Conservation (phyloP, 2,329 filamentous ascomycete genomes). For the Fonsecaea multimorphosa region DNA sequence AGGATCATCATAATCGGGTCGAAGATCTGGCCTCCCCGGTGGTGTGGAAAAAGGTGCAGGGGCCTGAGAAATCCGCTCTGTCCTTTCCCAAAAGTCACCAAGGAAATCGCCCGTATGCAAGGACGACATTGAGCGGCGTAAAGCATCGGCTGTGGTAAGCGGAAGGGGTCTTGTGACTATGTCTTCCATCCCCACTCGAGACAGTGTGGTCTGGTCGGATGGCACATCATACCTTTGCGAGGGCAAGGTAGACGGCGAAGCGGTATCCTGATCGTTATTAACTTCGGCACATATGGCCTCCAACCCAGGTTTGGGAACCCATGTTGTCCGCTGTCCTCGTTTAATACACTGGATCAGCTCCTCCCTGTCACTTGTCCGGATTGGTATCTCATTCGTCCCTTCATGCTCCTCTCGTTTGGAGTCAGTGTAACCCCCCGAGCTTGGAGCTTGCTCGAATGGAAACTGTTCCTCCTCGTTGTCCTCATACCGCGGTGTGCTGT, state of each 20-base stretch:
- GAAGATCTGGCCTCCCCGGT: slow-evolving; percentile 1
- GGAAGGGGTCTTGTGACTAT: slow-evolving; percentile 60
- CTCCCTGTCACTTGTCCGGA: slow-evolving; percentile 62
- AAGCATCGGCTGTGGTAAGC: slow-evolving; percentile 34
- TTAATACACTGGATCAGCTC: slow-evolving; percentile 87
- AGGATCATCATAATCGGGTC: slow-evolving; percentile 11
- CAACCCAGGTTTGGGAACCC: slow-evolving; percentile 69
- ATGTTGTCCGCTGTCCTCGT: slow-evolving; percentile 74
- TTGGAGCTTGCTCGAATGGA: not conserved
- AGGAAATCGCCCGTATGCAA: slow-evolving; percentile 68
- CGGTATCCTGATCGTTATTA: slow-evolving; percentile 25
- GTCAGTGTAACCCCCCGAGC: not conserved
- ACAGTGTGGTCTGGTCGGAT: slow-evolving; percentile 55
- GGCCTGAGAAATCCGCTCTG: not conserved
- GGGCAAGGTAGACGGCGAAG: slow-evolving; percentile 6
- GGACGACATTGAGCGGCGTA: slow-evolving; percentile 73
- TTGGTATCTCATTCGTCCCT: slow-evolving; percentile 4
- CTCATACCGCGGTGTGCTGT: slow-evolving; percentile 14
- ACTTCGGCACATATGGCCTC: slow-evolving; percentile 45
- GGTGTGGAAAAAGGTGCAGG: slow-evolving; percentile 1
- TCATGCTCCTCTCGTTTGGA: slow-evolving; percentile 1
- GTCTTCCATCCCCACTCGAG: not conserved
- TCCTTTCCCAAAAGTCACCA: slow-evolving; percentile 41
- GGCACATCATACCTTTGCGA: slow-evolving; percentile 38
- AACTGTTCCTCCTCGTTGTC: slow-evolving; percentile 20